phyloP scores from a whole-genome alignment of 306 rosid species.

The Cicer cuneatum region DNA sequence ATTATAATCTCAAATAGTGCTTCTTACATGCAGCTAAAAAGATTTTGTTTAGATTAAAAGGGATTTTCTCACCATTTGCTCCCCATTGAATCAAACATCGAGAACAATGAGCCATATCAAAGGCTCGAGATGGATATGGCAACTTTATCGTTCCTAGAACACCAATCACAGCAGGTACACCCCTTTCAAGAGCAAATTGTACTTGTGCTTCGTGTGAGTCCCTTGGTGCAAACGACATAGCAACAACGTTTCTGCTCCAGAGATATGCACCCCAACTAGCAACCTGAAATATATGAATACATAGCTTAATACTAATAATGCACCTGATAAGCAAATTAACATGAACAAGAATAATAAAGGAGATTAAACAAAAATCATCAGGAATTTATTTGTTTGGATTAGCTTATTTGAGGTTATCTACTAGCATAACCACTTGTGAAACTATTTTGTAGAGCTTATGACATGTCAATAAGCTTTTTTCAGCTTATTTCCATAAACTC shows the following conservation, averaged over 20 bases:
- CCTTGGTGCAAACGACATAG: conserved; percentile 98
- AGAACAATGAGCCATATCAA: conserved; percentile 90
- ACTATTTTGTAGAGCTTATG: too few species aligned
- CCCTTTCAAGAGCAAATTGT: conserved; percentile 98
- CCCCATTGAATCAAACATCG: conserved; percentile 94
- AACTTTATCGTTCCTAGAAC: conserved; percentile 85
- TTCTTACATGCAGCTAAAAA: conserved; percentile 11
- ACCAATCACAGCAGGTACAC: conserved; percentile 94
- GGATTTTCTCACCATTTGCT: conserved; percentile 58
- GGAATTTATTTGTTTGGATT: background rate
- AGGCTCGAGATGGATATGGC: conserved; percentile 90
- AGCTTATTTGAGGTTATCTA: too few species aligned
- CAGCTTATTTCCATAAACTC: too few species aligned
- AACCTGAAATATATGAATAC: conserved; percentile 50
- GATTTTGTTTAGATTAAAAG: background rate
- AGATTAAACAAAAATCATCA: background rate
- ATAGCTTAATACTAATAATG: conserved; percentile 37
- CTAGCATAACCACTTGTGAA: too few species aligned
- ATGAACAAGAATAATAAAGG: background rate
- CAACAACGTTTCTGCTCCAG: conserved; percentile 84
- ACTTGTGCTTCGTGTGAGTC: conserved; percentile 98
- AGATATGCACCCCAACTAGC: conserved; percentile 99
- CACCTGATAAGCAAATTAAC: background rate
- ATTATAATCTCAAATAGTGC: conserved; percentile 17
- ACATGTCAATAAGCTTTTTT: too few species aligned